Percentiles rank a stretch among this genome's conserved stretches.
Evolutionary conservation across 345 rosid genomes (phyloP).

Genomic region (thale cress (Arabidopsis thaliana)): DNA sequence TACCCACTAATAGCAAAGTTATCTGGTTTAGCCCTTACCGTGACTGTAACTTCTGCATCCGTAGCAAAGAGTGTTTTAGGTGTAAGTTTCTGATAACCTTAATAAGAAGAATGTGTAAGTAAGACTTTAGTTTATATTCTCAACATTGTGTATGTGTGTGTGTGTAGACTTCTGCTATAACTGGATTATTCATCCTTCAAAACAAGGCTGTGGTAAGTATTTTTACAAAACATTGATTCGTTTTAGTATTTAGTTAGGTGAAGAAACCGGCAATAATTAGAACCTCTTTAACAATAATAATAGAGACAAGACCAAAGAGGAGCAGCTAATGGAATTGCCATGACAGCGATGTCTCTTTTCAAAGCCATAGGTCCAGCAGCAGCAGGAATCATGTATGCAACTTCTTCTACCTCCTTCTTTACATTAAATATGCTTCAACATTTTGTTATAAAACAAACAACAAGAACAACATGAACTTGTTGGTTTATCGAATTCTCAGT

Average conservation of each 20-base stretch:
- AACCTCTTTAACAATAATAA: not conserved
- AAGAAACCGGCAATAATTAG: not conserved
- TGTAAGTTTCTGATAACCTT: constrained; percentile 53
- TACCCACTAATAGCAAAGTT: constrained; percentile 71
- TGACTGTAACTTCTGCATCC: constrained; percentile 67
- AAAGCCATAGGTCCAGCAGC: constrained; percentile 73
- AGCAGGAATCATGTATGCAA: constrained; percentile 63
- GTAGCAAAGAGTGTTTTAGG: constrained; percentile 62
- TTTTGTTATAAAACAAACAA: not conserved
- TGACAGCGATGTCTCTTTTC: constrained; percentile 69
- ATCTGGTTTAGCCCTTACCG: constrained; percentile 64
- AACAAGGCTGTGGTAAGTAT: constrained; percentile 63
- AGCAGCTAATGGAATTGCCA: constrained; percentile 71
- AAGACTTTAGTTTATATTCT: not conserved
- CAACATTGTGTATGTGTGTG: constrained; percentile 1
- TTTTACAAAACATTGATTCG: not conserved
- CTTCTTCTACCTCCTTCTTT: not conserved
- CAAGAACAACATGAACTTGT: not conserved
- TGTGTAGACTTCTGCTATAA: constrained; percentile 53
- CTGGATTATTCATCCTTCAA: constrained; percentile 68
- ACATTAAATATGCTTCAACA: not conserved
- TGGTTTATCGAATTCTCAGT: not conserved
- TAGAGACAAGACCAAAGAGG: constrained; percentile 69
- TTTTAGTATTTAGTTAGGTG: not conserved
- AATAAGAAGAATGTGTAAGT: not conserved